Percentiles rank a stretch among this genome's conserved stretches.
These are phyloP conservation scores for Elymus sibiricus DNA, from an alignment of 176 grass and related monocot genomes.

Conservation along the genomic window DNA sequence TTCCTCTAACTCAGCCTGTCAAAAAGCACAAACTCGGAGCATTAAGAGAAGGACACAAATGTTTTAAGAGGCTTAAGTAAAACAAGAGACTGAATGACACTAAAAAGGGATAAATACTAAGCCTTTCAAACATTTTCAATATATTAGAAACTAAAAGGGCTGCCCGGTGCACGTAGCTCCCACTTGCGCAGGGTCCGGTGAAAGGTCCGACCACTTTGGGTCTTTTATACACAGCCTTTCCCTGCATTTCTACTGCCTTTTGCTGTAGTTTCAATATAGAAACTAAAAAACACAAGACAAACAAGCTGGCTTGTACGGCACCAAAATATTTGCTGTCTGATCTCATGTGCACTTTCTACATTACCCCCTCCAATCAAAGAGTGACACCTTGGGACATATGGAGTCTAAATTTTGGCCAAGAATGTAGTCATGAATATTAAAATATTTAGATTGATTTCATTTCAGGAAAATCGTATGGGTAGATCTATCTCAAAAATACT, in stretches of 20 bases:
- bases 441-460: background rate
- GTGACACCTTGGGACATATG: background rate
- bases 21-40: constrained; percentile 30
- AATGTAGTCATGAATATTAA: background rate
- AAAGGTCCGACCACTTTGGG: no score
- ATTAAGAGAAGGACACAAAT: constrained; percentile 5
- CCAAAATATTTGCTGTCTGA: background rate
- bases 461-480: background rate
- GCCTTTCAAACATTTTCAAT: background rate
- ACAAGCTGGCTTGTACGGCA: background rate
- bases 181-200: no score
- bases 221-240: no score
- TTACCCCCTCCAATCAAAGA: background rate
- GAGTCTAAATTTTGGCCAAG: background rate
- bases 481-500: background rate
- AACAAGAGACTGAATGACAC: background rate
- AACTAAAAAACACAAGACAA: constrained; percentile 19
- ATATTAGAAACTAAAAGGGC: constrained; percentile 4
- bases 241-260: no score
- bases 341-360: background rate
- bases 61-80: background rate
- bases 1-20: constrained; percentile 68
- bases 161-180: no score
- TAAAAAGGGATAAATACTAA: background rate
- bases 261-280: background rate